These are phyloP conservation scores for Vigna mungo DNA, from an alignment of 306 rosid species.

Conservation along the genomic window DNA sequence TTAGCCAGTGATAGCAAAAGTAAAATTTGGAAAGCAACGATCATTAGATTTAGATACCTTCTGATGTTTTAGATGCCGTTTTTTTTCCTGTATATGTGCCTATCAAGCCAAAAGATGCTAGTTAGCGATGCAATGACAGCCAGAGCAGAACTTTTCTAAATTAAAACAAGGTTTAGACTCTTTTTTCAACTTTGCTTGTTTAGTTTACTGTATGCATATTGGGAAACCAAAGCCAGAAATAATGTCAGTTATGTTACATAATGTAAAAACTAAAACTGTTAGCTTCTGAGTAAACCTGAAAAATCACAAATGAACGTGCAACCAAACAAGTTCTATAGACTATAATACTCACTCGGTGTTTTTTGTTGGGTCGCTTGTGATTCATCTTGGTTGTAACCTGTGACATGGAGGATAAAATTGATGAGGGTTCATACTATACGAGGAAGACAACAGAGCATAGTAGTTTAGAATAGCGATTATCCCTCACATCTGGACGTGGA, in stretches of 20 bases:
- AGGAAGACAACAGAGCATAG: not conserved
- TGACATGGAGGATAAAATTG: slow-evolving; percentile 13
- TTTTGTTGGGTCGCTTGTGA: slow-evolving; percentile 44
- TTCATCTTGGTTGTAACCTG: slow-evolving; percentile 51
- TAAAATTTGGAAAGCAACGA: not conserved
- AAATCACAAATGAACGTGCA: not conserved
- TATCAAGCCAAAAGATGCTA: slow-evolving; percentile 39
- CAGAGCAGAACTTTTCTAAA: slow-evolving; percentile 16
- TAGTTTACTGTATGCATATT: not conserved
- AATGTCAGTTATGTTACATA: not conserved
- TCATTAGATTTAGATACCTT: slow-evolving; percentile 23
- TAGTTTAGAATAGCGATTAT: not conserved
- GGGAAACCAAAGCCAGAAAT: not conserved
- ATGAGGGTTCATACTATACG: slow-evolving; percentile 8
- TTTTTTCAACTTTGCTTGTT: not conserved
- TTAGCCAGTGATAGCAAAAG: slow-evolving; percentile 10
- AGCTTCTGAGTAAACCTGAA: not conserved
- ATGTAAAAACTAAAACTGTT: not conserved
- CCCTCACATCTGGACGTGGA: too few relatives aligned
- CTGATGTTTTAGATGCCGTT: slow-evolving; percentile 9
- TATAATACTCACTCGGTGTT: slow-evolving; percentile 49
- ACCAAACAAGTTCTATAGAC: not conserved
- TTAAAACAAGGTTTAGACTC: not conserved
- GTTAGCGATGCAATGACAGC: slow-evolving; percentile 1
- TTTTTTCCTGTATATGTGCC: slow-evolving; percentile 40